Evolutionary conservation across 257 asterid genomes (phyloP).

Genomic region (Misopates orontium): DNA sequence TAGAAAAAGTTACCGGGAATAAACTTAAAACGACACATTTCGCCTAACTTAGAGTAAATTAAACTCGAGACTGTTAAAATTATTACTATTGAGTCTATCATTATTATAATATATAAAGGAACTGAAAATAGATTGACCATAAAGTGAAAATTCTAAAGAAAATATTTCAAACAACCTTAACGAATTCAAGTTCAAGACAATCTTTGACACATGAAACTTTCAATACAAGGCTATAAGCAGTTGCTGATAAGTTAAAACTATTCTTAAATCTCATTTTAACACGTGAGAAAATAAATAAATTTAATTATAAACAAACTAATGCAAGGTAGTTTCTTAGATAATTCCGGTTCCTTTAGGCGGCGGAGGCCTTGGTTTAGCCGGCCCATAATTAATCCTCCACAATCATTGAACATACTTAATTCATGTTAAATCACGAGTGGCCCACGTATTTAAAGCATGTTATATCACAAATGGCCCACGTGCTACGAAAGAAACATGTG

Average conservation of each 20-base stretch:
- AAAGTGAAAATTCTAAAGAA: background rate
- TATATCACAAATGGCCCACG: slow-evolving; percentile 22
- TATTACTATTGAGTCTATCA: too few relatives aligned
- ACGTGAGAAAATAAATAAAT: too few relatives aligned
- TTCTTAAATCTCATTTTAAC: too few relatives aligned
- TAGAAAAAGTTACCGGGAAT: too few relatives aligned
- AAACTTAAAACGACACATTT: too few relatives aligned
- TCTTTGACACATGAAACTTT: background rate
- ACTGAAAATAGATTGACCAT: too few relatives aligned
- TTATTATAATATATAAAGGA: too few relatives aligned
- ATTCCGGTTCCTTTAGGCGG: slow-evolving; percentile 18
- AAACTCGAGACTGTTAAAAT: too few relatives aligned
- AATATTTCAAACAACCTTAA: background rate
- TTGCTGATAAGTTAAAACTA: background rate
- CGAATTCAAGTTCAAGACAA: background rate
- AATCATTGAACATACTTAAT: background rate
- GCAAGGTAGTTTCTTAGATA: slow-evolving; percentile 24
- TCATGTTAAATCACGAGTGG: slow-evolving; percentile 25
- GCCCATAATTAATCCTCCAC: background rate
- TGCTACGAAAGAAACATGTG: slow-evolving; percentile 12
- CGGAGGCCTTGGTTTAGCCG: background rate
- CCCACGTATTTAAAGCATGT: slow-evolving; percentile 30
- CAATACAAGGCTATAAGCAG: background rate
- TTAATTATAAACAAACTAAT: too few relatives aligned
- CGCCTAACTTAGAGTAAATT: too few relatives aligned